Evolutionary conservation across 2,329 filamentous ascomycete genomes (phyloP), one percentile per base, ranked within the genome.

Genomic region (Gaeumannomyces tritici): DNA sequence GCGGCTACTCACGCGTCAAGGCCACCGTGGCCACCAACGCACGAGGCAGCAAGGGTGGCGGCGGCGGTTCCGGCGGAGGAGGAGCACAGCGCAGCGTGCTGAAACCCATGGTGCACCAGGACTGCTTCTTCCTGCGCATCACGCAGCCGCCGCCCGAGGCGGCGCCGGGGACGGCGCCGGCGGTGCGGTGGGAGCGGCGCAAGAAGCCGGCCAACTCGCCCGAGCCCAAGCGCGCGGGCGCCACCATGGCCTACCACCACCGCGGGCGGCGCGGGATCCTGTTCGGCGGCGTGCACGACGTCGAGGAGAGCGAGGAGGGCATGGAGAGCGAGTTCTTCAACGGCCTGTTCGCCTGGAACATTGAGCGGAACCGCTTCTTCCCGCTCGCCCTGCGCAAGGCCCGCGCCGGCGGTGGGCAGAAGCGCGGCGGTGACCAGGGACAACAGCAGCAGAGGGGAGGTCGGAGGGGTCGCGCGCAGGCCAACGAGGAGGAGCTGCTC

Each of bases 311-410:
- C 66, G 93, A 96, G 72, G 95, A 99, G 73, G 92, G 90, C 4
- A 96, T 99, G 67, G 93, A 99, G 62, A 96, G 91, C 71, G 93
- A 97, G 73, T 99, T 99, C 76, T 99, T 98, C 78, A 93, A 97
- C 69, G 84, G 88, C 62, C 76, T 98, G 28, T 96, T 90, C 70
- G 90, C 93, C 6, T 98, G 93, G 91, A 97, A 96, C 71, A 87
- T 96, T 65, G 95, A 98, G 70, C 85, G 93, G 64, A 99, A 99
- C 72, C 83, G 95, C 11, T 98, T 96, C 77, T 97, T 98, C 79
- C 90, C 89, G 2, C 80, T 98, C 57, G 79, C 80, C 12, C 78
- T 98, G 57, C 83, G 93, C 61, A 90, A 91, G 68, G 84, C 91
- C 2, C 86, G 91, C 29, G n/a, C 29, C 9, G 59, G 59, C 11